Base-by-base conservation (phyloP, 164 flowering plant genomes). In the Protea cynaroides region DNA sequence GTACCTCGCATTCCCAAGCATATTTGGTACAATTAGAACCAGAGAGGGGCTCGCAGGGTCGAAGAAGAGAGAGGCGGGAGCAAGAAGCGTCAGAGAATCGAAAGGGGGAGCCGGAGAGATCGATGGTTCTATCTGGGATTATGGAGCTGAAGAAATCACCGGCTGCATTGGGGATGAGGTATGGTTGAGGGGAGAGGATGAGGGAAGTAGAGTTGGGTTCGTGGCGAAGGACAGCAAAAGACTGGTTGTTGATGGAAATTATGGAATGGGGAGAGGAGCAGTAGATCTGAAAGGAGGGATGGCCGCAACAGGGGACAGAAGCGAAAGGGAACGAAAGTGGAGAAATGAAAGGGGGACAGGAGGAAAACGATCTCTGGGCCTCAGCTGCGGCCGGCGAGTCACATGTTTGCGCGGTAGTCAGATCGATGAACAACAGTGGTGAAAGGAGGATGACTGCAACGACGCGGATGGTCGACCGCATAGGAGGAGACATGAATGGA, bases 271-370 rank as follows among this genome's bases (percentile, higher is more conserved):
- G 75, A 47, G 78, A 10, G 18, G 77, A 59, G 81, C 97, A 89
- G 19, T 67, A 69, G 71, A 86, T 55, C 47, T 81, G 92, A 69
- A 92, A 89, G 2, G 76, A 66, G 0, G 97, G 96, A 74, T 89
- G 94, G 70, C 94, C 94, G 58, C 85, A 86, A 22, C 89, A 88
- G 0, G 82, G 81, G 0, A 75, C 25, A 2, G 81, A 19, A 8
- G 88, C 79, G 82, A 85, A 86, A 0, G 97, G 92, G 68, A 68
- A 86, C 0, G 82, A 67, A 17, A 79, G 82, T 1, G 79, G 29
- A 22, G 88, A 65, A 25, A 63, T 59, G 74, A 79, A 81, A 0
- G 86, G 85, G 5, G 86, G 86, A 59, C 85, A 81, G 17, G 65
- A 29, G 15, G 54, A 61, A 29, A 43, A 19, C 0, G 66, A 15